These are phyloP conservation scores for Papiliotrema nemorosa DNA, from an alignment of 1,284 basidiomycete species.

Conservation along the genomic window DNA sequence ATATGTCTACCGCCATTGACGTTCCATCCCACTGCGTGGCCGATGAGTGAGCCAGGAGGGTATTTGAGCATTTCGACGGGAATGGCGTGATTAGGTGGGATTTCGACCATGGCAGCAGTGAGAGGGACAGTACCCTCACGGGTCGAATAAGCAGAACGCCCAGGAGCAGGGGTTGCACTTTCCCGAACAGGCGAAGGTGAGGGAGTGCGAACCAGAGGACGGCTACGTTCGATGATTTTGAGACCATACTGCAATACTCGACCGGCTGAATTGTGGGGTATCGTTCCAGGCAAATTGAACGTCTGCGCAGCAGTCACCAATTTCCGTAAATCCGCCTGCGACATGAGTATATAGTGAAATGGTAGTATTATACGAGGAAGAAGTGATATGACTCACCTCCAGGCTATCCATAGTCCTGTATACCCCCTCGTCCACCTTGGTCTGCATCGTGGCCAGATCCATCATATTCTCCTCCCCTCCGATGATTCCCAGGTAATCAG, in stretches of 20 bases:
- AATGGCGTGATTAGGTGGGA: slow-evolving; percentile 29
- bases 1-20: slow-evolving; percentile 43
- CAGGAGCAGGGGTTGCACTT: slow-evolving; percentile 19
- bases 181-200: slow-evolving; percentile 32
- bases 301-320: slow-evolving; percentile 39
- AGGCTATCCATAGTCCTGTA: slow-evolving; percentile 41
- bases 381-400: slow-evolving; percentile 27
- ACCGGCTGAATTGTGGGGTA: slow-evolving; percentile 38
- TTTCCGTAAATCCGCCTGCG: slow-evolving; percentile 36
- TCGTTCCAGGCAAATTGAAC: slow-evolving; percentile 42
- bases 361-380: not conserved
- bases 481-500: slow-evolving; percentile 43
- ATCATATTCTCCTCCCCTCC: slow-evolving; percentile 48
- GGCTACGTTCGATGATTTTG: slow-evolving; percentile 43
- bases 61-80: slow-evolving; percentile 45
- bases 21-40: slow-evolving; percentile 44
- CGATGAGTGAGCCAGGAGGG: slow-evolving; percentile 39
- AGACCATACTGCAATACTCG: slow-evolving; percentile 36
- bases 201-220: slow-evolving; percentile 40
- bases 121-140: slow-evolving; percentile 19
- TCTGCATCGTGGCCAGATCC: slow-evolving; percentile 49
- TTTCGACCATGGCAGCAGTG: slow-evolving; percentile 7
- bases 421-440: slow-evolving; percentile 40
- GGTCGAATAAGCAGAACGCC: slow-evolving; percentile 18
- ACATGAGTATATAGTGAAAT: no score